phyloP scores from a whole-genome alignment of 345 rosid species.

The Clausena lansium region DNA sequence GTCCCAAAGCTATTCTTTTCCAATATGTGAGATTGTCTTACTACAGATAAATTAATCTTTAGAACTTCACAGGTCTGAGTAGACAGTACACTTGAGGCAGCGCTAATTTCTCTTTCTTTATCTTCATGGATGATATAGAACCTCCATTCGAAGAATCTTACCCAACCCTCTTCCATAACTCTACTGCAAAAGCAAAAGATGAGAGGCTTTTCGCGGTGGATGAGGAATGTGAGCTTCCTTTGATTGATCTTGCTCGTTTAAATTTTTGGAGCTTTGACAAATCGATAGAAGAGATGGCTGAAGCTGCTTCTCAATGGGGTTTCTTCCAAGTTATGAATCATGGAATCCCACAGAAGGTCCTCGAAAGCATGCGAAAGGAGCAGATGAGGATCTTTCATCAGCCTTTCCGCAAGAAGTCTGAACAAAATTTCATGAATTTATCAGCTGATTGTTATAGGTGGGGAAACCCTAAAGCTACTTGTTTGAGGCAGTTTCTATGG shows the following conservation, averaged over 20 bases:
- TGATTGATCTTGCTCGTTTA: conserved; percentile 44
- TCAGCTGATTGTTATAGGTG: conserved; percentile 51
- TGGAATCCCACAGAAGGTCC: conserved; percentile 44
- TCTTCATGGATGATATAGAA: conserved; percentile 20
- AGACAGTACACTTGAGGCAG: neutral
- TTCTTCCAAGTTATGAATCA: conserved; percentile 74
- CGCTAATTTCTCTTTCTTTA: neutral
- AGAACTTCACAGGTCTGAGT: neutral
- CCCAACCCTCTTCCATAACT: conserved; percentile 20
- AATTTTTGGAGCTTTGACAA: conserved; percentile 15
- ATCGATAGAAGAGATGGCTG: conserved; percentile 41
- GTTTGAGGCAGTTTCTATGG: conserved; percentile 54
- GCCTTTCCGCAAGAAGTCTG: conserved; percentile 44
- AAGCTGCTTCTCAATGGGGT: conserved; percentile 67
- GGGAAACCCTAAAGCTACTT: conserved; percentile 75
- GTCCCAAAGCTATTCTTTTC: neutral
- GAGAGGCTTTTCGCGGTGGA: neutral
- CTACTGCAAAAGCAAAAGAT: neutral
- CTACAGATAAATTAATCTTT: neutral
- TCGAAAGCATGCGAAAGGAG: conserved; percentile 41
- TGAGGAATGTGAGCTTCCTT: conserved; percentile 40
- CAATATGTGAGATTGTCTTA: neutral
- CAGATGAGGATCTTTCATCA: conserved; percentile 44
- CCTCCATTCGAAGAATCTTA: conserved; percentile 34
- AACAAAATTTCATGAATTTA: conserved; percentile 30